phyloP scores from a whole-genome alignment of 371 early-diverging fungal genomes.

The Haplosporangium sp. region DNA sequence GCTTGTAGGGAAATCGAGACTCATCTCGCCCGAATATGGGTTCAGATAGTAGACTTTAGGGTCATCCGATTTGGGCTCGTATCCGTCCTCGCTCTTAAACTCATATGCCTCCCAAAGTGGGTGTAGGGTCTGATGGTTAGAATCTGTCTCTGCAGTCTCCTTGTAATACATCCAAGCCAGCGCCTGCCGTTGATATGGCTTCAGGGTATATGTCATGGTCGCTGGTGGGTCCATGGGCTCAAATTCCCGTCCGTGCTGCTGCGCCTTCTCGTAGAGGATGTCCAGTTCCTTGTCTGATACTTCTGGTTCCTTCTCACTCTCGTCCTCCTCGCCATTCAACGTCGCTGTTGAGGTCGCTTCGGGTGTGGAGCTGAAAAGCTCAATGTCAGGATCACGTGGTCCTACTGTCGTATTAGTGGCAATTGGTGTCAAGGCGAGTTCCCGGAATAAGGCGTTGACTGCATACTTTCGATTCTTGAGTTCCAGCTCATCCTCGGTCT shows the following conservation, averaged over 20 bases:
- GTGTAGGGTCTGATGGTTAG: conserved; percentile 61
- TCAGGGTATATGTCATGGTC: conserved; percentile 63
- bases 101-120: conserved; percentile 74
- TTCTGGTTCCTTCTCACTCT: conserved; percentile 59
- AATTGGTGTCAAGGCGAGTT: conserved; percentile 57
- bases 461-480: conserved; percentile 58
- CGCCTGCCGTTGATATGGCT: conserved; percentile 74
- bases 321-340: conserved; percentile 9
- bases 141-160: conserved; percentile 52
- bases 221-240: conserved; percentile 61
- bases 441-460: conserved; percentile 57
- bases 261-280: conserved; percentile 72
- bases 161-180: conserved; percentile 74
- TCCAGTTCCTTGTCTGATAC: conserved; percentile 69
- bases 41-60: conserved; percentile 65
- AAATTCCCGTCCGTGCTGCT: conserved; percentile 64
- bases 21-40: conserved; percentile 73
- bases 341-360: conserved; percentile 8
- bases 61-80: conserved; percentile 25
- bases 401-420: conserved; percentile 42
- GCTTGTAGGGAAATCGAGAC: conserved; percentile 64
- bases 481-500: conserved; percentile 46
- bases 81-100: conserved; percentile 56
- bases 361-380: conserved; percentile 32
- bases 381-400: conserved; percentile 34